A percentile compares a stretch with the other conserved stretches of the same genome.
Evolutionary conservation across 352 stramenopile genomes (phyloP).

Genomic region (Pilasporangium apinafurcum): DNA sequence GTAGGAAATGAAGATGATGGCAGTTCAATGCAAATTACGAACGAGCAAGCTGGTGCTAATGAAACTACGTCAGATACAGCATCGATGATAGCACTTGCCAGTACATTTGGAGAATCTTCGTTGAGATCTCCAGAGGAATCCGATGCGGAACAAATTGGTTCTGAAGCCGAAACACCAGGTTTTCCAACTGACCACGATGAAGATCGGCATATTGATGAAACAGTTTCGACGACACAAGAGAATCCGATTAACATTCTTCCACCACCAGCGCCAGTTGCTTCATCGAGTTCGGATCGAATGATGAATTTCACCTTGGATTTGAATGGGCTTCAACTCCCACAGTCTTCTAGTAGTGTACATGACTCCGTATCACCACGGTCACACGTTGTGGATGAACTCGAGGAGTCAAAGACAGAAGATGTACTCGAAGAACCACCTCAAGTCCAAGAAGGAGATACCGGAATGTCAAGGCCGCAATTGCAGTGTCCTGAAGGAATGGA

Average conservation of each 20-base stretch:
- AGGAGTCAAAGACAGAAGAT: conserved; percentile 18
- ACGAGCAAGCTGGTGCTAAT: conserved; percentile 12
- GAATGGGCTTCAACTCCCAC: conserved; percentile 29
- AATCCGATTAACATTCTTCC: conserved; percentile 8
- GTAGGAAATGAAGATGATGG: conserved; percentile 7
- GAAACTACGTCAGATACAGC: conserved; percentile 44
- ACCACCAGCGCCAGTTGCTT: conserved; percentile 20
- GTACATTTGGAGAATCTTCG: conserved; percentile 76
- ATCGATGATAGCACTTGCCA: conserved; percentile 78
- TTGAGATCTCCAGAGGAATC: conserved; percentile 61
- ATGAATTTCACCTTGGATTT: conserved; percentile 84
- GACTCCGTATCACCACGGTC: too few species aligned
- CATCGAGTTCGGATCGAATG: conserved; percentile 31
- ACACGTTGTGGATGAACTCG: too few species aligned
- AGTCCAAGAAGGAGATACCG: too few species aligned
- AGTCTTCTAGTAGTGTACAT: conserved; percentile 7
- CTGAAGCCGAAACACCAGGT: conserved; percentile 26
- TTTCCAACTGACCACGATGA: conserved; percentile 16
- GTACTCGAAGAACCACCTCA: too few species aligned
- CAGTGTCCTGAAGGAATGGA: conserved; percentile 94
- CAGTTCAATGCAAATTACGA: neutral
- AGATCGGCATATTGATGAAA: conserved; percentile 3
- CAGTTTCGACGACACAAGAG: neutral
- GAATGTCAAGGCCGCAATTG: conserved; percentile 4
- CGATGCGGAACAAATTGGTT: conserved; percentile 42